phyloP scores from a whole-genome alignment of 768 basidiomycete species.

The Phanerochaete sordida region DNA sequence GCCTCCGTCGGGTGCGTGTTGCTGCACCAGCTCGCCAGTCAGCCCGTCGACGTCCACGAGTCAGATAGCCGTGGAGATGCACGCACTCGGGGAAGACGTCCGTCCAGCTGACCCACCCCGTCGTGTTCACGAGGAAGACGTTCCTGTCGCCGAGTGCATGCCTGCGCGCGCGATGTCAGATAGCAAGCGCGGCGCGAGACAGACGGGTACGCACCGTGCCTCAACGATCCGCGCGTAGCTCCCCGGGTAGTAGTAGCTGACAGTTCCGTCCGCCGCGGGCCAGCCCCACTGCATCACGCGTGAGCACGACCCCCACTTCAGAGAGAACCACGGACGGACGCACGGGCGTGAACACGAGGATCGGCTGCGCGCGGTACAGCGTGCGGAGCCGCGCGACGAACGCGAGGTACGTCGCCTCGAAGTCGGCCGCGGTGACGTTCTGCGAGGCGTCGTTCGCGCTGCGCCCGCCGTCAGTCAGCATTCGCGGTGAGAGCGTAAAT shows the following conservation, averaged over 20 bases:
- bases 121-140: constrained; percentile 52
- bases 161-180: constrained; percentile 19
- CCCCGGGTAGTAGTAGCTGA: constrained; percentile 44
- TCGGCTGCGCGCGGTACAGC: constrained; percentile 41
- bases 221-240: constrained; percentile 44
- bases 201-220: constrained; percentile 25
- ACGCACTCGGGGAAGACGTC: constrained; percentile 46
- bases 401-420: constrained; percentile 42
- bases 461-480: not conserved
- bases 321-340: constrained; percentile 6
- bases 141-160: constrained; percentile 41
- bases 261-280: constrained; percentile 45
- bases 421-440: constrained; percentile 39
- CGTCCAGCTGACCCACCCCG: constrained; percentile 48
- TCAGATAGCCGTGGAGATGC: not conserved
- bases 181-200: too few relatives aligned
- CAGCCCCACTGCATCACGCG: constrained; percentile 45
- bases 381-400: constrained; percentile 44
- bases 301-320: not conserved
- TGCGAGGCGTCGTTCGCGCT: constrained; percentile 58
- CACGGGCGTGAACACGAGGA: constrained; percentile 54
- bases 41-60: not conserved
- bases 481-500: not conserved
- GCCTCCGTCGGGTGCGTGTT: constrained; percentile 47
- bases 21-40: constrained; percentile 18